Conservation (phyloP, 805 yeast genomes). For the Kodamaea jinghongensis region DNA sequence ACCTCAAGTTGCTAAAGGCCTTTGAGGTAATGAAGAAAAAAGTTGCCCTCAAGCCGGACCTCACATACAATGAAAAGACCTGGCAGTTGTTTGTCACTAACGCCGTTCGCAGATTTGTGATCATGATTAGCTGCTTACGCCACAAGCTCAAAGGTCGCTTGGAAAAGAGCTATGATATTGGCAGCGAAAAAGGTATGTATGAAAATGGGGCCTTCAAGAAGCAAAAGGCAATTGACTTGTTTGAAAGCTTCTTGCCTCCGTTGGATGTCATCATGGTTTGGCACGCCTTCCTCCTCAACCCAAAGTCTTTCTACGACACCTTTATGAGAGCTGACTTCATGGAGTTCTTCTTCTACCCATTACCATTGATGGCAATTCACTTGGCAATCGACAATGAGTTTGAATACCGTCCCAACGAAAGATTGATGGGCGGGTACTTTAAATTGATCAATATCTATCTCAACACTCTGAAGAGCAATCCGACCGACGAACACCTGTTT, state of each 20-base stretch:
- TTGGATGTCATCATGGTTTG: conserved; percentile 24
- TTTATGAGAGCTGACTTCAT: conserved; percentile 15
- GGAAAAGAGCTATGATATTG: conserved; percentile 1
- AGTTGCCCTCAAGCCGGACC: conserved; percentile 8
- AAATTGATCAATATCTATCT: conserved; percentile 2
- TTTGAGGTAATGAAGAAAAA: conserved; percentile 17
- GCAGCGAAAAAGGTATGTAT: background rate
- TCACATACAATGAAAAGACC: conserved; percentile 7
- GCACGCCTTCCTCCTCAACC: conserved; percentile 22
- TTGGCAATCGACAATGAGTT: conserved; percentile 12
- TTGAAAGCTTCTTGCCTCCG: conserved; percentile 16
- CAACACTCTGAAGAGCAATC: background rate
- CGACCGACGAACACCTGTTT: background rate
- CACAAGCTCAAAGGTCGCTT: background rate
- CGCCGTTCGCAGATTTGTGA: conserved; percentile 21
- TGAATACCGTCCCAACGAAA: conserved; percentile 11
- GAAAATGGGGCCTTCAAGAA: background rate
- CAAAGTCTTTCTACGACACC: conserved; percentile 15
- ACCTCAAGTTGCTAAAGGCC: conserved; percentile 22
- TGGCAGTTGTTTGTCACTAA: conserved; percentile 24
- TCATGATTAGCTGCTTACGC: conserved; percentile 17
- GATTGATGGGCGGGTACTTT: conserved; percentile 7
- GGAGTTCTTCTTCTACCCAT: conserved; percentile 17
- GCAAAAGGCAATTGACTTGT: background rate
- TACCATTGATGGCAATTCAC: conserved; percentile 16